These are phyloP conservation scores for Penicillium arizonense DNA, from an alignment of 495 filamentous ascomycete genomes.

Conservation along the genomic window DNA sequence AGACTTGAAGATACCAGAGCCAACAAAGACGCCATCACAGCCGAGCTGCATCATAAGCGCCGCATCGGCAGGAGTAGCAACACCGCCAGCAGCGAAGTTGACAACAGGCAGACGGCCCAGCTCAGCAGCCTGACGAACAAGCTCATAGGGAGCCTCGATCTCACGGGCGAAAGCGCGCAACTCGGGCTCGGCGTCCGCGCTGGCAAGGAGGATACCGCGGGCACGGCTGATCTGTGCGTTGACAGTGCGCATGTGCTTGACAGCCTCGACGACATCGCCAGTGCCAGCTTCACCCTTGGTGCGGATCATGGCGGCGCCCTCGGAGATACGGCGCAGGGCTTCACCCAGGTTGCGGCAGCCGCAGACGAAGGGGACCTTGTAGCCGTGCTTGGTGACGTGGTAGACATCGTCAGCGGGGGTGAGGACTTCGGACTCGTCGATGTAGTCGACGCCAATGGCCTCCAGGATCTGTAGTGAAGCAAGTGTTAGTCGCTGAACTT, in stretches of 20 bases:
- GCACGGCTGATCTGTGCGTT: conserved; percentile 79
- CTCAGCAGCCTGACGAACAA: conserved; percentile 83
- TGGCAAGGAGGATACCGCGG: conserved; percentile 54
- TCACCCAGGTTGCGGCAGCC: conserved; percentile 95
- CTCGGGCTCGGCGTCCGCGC: conserved; percentile 68
- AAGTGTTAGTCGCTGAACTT: conserved; percentile 6
- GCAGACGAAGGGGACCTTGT: conserved; percentile 90
- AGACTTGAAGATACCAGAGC: conserved; percentile 94
- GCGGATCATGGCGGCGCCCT: conserved; percentile 97
- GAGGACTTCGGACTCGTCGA: conserved; percentile 96
- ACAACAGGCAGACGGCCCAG: conserved; percentile 90
- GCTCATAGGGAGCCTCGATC: conserved; percentile 67
- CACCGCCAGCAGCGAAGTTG: conserved; percentile 97
- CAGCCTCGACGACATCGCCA: conserved; percentile 97
- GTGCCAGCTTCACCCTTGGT: conserved; percentile 98
- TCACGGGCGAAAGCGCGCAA: conserved; percentile 78
- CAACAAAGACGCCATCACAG: conserved; percentile 97
- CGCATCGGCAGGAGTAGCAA: conserved; percentile 94
- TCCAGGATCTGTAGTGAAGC: conserved; percentile 71
- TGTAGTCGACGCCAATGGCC: conserved; percentile 92
- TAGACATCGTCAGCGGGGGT: conserved; percentile 88
- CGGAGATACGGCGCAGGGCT: conserved; percentile 84
- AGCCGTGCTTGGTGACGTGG: conserved; percentile 88
- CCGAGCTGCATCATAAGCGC: conserved; percentile 99
- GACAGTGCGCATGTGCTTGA: conserved; percentile 92